Evolutionary conservation across 371 early-diverging fungal genomes (phyloP).

Genomic region (Mortierella sp.): DNA sequence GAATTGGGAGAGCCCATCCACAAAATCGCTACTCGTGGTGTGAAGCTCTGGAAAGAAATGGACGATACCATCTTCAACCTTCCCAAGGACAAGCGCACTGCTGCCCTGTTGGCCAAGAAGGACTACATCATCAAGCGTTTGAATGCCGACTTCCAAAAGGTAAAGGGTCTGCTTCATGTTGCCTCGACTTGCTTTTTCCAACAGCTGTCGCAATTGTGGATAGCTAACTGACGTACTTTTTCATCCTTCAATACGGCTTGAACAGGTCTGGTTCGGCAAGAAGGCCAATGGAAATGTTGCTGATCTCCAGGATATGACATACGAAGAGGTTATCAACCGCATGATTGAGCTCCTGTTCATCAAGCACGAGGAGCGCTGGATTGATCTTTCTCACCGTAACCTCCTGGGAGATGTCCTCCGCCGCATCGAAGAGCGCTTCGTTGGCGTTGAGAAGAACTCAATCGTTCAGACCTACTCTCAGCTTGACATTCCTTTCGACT

Average conservation of each 20-base stretch:
- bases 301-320: constrained; percentile 93
- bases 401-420: constrained; percentile 89
- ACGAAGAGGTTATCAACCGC: constrained; percentile 88
- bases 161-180: background rate
- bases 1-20: constrained; percentile 98
- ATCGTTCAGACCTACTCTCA: constrained; percentile 78
- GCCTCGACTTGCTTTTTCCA: background rate
- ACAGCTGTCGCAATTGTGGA: too few relatives aligned
- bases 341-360: constrained; percentile 87
- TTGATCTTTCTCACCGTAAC: constrained; percentile 85
- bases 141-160: constrained; percentile 91
- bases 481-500: constrained; percentile 74
- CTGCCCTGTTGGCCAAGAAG: constrained; percentile 86
- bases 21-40: constrained; percentile 96
- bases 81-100: constrained; percentile 89
- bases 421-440: constrained; percentile 93
- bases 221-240: background rate
- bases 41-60: constrained; percentile 94
- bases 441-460: constrained; percentile 63
- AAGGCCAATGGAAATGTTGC: constrained; percentile 82
- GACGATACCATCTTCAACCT: constrained; percentile 91
- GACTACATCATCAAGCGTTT: constrained; percentile 92
- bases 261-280: constrained; percentile 90
- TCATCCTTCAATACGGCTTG: too few relatives aligned
- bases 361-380: constrained; percentile 86